Conservation (phyloP, 73 alveolate species). For the Symbiodinium pilosum region DNA sequence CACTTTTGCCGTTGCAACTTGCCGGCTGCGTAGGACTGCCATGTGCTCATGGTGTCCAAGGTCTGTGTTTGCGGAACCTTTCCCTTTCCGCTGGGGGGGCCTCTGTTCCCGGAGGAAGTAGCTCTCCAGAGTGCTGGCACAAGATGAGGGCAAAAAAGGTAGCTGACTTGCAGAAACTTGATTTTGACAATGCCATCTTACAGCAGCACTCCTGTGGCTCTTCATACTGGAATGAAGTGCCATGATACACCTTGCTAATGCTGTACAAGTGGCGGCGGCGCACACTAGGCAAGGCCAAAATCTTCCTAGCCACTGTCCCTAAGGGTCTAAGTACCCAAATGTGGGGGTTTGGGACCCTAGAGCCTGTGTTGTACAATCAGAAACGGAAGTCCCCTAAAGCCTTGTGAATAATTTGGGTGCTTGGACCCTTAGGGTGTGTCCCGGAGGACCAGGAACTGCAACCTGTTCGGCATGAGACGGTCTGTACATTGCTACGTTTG, state of each 20-base stretch:
- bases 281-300: background rate
- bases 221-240: background rate
- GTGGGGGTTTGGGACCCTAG: no score
- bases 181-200: background rate
- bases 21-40: background rate
- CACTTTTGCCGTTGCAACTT: no score
- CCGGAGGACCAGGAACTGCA: no score
- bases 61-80: background rate
- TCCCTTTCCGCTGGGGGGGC: background rate
- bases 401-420: no score
- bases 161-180: background rate
- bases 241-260: background rate
- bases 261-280: slow-evolving; percentile 24
- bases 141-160: background rate
- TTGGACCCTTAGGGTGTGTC: no score
- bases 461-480: no score
- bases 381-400: no score
- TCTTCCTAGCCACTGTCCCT: background rate
- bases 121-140: background rate
- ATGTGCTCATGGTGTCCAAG: background rate
- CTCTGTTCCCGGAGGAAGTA: background rate
- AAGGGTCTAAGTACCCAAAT: no score
- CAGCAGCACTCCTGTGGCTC: background rate
- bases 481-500: no score
- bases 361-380: no score